phyloP scores from a whole-genome alignment of 169 alveolate genomes.

The Babesia sp. region DNA sequence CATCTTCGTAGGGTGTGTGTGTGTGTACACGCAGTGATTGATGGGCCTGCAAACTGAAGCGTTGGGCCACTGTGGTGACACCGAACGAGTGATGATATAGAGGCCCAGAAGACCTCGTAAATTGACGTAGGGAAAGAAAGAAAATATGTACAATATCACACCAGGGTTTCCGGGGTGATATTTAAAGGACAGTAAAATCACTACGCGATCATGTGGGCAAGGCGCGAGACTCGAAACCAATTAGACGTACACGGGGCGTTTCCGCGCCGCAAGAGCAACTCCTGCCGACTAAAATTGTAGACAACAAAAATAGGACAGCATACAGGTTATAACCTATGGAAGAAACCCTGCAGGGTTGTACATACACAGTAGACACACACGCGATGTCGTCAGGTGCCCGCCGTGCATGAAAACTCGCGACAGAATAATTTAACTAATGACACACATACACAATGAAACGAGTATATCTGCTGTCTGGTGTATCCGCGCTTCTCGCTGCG shows the following conservation, averaged over 20 bases:
- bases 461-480: background rate
- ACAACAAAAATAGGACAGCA: too few relatives aligned
- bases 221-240: background rate
- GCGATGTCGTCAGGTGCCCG: background rate
- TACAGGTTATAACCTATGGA: too few relatives aligned
- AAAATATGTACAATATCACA: too few relatives aligned
- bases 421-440: background rate
- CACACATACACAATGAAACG: conserved; percentile 7
- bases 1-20: background rate
- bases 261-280: background rate
- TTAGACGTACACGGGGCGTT: background rate
- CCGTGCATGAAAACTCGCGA: background rate
- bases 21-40: background rate
- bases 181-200: too few relatives aligned
- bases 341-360: too few relatives aligned
- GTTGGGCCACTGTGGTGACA: background rate
- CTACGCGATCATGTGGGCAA: too few relatives aligned
- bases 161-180: too few relatives aligned
- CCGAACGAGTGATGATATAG: background rate
- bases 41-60: background rate
- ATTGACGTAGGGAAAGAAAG: too few relatives aligned
- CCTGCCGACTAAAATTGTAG: too few relatives aligned
- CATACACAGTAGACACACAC: too few relatives aligned
- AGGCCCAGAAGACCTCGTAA: too few relatives aligned
- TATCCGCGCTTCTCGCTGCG: background rate